These are phyloP conservation scores for Azolla pinnata DNA, from an alignment of 75 land plant genomes.

Conservation along the genomic window DNA sequence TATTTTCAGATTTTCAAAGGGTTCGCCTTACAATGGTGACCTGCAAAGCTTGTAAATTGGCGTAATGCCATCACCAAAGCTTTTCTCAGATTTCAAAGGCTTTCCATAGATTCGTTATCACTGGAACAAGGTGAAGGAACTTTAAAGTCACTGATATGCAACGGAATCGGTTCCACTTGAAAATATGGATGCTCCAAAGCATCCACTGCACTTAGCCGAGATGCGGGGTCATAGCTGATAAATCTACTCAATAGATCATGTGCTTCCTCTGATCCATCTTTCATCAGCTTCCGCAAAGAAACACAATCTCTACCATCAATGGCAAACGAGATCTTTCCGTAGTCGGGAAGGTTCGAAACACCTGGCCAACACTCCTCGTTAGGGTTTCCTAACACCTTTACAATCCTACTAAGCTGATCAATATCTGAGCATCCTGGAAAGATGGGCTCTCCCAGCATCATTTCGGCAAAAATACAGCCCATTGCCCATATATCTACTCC, in stretches of 20 bases:
- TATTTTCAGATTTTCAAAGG: too few relatives aligned
- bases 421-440: conserved; percentile 81
- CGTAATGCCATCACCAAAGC: too few relatives aligned
- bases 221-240: conserved; percentile 49
- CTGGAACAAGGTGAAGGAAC: conserved; percentile 29
- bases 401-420: conserved; percentile 70
- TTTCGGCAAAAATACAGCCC: conserved; percentile 87
- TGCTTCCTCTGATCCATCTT: conserved; percentile 37
- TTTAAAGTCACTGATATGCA: conserved; percentile 33
- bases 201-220: conserved; percentile 53
- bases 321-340: conserved; percentile 55
- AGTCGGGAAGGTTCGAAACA: conserved; percentile 64
- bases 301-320: conserved; percentile 31
- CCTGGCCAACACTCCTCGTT: conserved; percentile 61
- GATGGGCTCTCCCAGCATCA: conserved; percentile 53
- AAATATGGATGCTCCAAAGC: conserved; percentile 53
- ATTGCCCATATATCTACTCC: conserved; percentile 90
- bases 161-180: conserved; percentile 57
- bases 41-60: too few relatives aligned
- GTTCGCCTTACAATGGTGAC: too few relatives aligned
- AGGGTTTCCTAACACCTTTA: conserved; percentile 54
- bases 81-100: too few relatives aligned
- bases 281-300: conserved; percentile 42
- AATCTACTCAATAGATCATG: conserved; percentile 42
- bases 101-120: conserved; percentile 9